Conservation (phyloP, 495 filamentous ascomycete genomes). For the Hyaloscypha hepaticicola region DNA sequence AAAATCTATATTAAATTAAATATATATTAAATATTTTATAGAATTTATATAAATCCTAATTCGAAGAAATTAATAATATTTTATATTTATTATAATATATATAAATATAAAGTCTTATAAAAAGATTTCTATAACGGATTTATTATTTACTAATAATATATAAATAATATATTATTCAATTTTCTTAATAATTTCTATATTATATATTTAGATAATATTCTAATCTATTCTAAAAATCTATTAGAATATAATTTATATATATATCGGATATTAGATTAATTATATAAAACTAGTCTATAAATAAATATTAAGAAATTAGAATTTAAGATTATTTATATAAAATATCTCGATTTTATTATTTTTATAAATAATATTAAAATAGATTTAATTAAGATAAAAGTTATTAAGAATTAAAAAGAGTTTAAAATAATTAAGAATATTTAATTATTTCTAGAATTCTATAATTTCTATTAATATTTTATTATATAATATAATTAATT, state of each 20-base stretch:
- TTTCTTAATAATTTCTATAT: slow-evolving; percentile 31
- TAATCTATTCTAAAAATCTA: slow-evolving; percentile 31
- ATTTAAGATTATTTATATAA: slow-evolving; percentile 29
- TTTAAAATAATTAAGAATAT: slow-evolving; percentile 3
- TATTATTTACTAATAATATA: slow-evolving; percentile 32
- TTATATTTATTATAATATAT: slow-evolving; percentile 27
- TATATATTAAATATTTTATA: slow-evolving; percentile 41
- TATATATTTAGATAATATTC: slow-evolving; percentile 37
- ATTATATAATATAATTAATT: slow-evolving; percentile 18
- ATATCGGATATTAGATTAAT: background rate
- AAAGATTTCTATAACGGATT: slow-evolving; percentile 35
- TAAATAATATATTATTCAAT: slow-evolving; percentile 31
- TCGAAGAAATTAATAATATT: slow-evolving; percentile 41
- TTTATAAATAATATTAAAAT: slow-evolving; percentile 27
- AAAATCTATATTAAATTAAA: slow-evolving; percentile 49
- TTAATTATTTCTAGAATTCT: slow-evolving; percentile 23
- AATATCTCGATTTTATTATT: slow-evolving; percentile 35
- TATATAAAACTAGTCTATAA: background rate
- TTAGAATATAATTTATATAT: slow-evolving; percentile 11
- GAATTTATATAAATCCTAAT: slow-evolving; percentile 34
- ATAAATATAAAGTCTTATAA: slow-evolving; percentile 36
- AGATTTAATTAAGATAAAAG: slow-evolving; percentile 11
- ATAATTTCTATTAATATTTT: slow-evolving; percentile 25
- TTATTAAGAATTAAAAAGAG: slow-evolving; percentile 16
- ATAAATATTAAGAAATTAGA: slow-evolving; percentile 31